Evolutionary conservation across 805 yeast genomes (phyloP), one percentile per base, ranked within the genome.

Genomic region (Candida stauntonica): DNA sequence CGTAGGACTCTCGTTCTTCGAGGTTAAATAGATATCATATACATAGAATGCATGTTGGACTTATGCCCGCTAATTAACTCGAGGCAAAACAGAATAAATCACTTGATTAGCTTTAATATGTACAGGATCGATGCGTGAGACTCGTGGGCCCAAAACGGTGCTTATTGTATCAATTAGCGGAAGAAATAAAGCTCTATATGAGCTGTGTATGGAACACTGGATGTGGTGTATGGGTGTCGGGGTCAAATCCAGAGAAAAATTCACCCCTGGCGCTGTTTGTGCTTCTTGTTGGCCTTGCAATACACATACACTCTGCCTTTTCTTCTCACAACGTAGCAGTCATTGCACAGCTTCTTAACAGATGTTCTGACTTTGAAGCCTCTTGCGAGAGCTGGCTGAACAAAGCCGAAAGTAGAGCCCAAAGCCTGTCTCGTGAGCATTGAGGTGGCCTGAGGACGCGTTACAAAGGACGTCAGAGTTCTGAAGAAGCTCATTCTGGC

Each of bases 231-330:
- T 21, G 24, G 7, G 24, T 21, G 24, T 21, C 9, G 24, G 17
- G 15, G 30, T 14, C 7, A 9, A 8, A 26, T 6, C 28, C 9
- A 9, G 28, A 11, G 7, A n/a, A 6, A 6, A 14, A 14, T 16
- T 58, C 60, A 81, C 51, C 86, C 86, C 63, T 86, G 96, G 63
- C 95, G 86, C 64, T 89, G 97, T 65, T 89, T 89, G 64, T 89
- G 98, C 60, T 86, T 87, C 46, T 88, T 87, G 60, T 89, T 86
- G 33, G 93, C 72, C 62, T 89, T 93, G 72, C 99, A 91, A 59
- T 86, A 81, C 28, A 93, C 95, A 49, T 86, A 87, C 11, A 89
- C 91, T 55, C 93, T 74, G 29, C 99, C 99, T 66, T 89, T 93
- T 64, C 98, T 82, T 64, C 94, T 83, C 9, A 93, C 96, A 64